Base-by-base conservation (phyloP, 345 rosid genomes). In the Raphanus raphanistrum region DNA sequence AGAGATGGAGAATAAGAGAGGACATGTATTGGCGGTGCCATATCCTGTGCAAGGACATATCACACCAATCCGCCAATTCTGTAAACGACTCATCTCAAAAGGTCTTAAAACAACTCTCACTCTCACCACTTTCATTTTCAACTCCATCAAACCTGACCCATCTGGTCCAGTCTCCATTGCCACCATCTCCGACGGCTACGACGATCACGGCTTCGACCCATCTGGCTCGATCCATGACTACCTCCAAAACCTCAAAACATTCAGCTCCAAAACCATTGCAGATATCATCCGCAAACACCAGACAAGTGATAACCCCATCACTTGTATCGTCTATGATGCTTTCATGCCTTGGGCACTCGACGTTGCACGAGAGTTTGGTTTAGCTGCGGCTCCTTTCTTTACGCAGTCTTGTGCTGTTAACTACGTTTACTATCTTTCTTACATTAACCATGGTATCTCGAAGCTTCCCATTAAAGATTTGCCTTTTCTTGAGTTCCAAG, bases 171-270 rank as follows among this genome's bases (percentile, higher is more conserved):
- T 36, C 61, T 29, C 63, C 68, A 63, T 72, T 57, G 63, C 28
- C 35, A 58, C 79, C 52, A 41, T 54, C 58, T 67, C 63, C 4
- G 75, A 65, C 1, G 43, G 68, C 28, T 38, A 69, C 25, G 79
- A 74, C 66, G 41, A 67, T 3, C 59, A 62, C 10, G 80, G 79
- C 11, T 72, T 25, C 21, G 10, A 54, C 0, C 3, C 72, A 26
- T 31, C 66, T 3, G 32, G 32, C 27, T 52, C 58, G 4, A 52
- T 52, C 58, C 58, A 52, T 16, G 26, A 52, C 11, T 52, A 52
- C 58, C 26, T 52, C 26, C 25, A 52, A 0, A 52, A 52, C 58
- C 7, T 52, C 58, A 52, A 15, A 52, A 16, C 58, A 10, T 6
- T 52, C 58, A 26, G 58, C 58, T 52, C 58, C 26, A 52, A 16